Evolutionary conservation across 148 eudicot species (phyloP), one percentile per base, ranked within the genome.

Genomic region (Spergularia marina): DNA sequence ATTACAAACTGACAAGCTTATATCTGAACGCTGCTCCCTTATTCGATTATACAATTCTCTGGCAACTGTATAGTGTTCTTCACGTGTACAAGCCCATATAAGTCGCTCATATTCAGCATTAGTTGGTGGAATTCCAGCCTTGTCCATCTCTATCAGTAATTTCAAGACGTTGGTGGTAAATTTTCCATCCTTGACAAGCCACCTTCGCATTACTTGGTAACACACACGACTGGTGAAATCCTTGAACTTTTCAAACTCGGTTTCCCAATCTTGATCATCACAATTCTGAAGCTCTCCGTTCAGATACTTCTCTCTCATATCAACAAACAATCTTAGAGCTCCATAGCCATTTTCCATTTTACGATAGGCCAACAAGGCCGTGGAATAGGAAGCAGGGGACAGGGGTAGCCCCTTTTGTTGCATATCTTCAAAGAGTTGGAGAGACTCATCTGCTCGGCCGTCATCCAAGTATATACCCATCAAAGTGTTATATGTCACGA

Each of bases 1-100:
- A 49, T 95, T 95, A 84, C 98, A 95, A 10, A 92, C 91, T 2
- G 97, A 92, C 84, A 95, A 74, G 74, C 96, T 95, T 68, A 95
- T 88, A n/a, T 86, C 91, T 2, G 82, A 77, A 17, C 81, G 59
- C 51, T 65, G 81, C 68, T 92, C 96, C 85, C 94, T 82, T 75
- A 95, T 84, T 81, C 96, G 84, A 56, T 44, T 74, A 73, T 95
- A 95, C 70, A 95, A 62, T 71, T 95, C 99, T 81, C 86, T 92
- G 34, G 82, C 96, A 57, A 95, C 94, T 3, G 78, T 74, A 74
- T 82, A 82, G 70, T 92, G 99, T 69, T 95, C 97, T 71, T 86
- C 96, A 39, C 90, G 85, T 1, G 97, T 89, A 76, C 96, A 95
- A 2, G 97, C 99, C 99, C 97, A 89, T 6, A 92, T 61, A 65